A percentile compares a stretch with the other conserved stretches of the same genome.
phyloP scores from a whole-genome alignment of 345 rosid species.

The Lepidium didymum region DNA sequence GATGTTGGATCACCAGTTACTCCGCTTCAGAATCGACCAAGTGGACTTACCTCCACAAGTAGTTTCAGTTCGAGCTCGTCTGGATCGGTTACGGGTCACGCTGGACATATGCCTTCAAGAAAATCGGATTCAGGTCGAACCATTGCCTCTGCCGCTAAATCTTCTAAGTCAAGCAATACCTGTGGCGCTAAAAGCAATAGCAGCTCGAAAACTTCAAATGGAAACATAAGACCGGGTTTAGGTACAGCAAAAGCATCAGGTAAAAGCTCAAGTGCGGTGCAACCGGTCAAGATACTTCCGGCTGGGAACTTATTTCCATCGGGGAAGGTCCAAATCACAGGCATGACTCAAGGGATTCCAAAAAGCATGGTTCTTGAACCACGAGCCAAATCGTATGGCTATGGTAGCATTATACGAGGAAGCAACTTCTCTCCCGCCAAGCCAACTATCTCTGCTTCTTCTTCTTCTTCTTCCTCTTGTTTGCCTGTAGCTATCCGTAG shows the following conservation, averaged over 20 bases:
- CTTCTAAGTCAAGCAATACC: background rate
- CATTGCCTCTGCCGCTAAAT: background rate
- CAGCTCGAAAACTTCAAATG: constrained; percentile 40
- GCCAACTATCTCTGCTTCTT: background rate
- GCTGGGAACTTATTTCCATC: constrained; percentile 85
- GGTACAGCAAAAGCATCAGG: constrained; percentile 41
- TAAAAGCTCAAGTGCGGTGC: constrained; percentile 40
- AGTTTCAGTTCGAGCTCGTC: constrained; percentile 75
- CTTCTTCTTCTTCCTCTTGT: background rate
- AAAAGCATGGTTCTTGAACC: constrained; percentile 68
- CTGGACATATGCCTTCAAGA: constrained; percentile 16
- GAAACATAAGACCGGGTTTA: constrained; percentile 31
- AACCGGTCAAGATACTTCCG: constrained; percentile 57
- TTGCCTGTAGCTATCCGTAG: background rate
- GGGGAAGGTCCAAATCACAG: constrained; percentile 63
- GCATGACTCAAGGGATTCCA: constrained; percentile 43
- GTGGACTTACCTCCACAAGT: constrained; percentile 32
- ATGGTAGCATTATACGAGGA: constrained; percentile 82
- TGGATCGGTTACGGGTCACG: constrained; percentile 62
- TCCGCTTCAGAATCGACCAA: constrained; percentile 55
- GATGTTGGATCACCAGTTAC: constrained; percentile 92
- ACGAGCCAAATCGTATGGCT: constrained; percentile 75
- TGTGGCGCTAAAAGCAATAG: constrained; percentile 20
- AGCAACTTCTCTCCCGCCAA: background rate
- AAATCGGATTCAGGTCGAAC: constrained; percentile 31